These are phyloP conservation scores for Chenopodium quinoa DNA, from an alignment of 148 eudicot species.

Conservation along the genomic window DNA sequence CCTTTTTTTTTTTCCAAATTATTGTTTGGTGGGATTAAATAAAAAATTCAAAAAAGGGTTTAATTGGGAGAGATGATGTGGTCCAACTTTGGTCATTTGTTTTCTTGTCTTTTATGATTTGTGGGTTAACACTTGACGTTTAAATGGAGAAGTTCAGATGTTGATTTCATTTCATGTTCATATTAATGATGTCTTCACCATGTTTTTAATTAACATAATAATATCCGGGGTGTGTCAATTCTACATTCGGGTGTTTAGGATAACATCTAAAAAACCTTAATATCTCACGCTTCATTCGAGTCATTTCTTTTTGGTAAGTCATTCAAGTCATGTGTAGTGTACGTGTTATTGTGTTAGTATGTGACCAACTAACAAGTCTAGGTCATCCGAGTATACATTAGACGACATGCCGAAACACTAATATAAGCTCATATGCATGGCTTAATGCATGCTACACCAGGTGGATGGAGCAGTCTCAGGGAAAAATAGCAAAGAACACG, in stretches of 20 bases:
- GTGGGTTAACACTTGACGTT: background rate
- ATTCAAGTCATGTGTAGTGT: too few species aligned
- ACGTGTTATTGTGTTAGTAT: too few species aligned
- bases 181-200: background rate
- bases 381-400: too few species aligned
- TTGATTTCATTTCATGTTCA: background rate
- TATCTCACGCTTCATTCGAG: too few species aligned
- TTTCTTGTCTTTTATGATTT: background rate
- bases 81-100: background rate
- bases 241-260: too few species aligned
- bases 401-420: too few species aligned
- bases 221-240: too few species aligned
- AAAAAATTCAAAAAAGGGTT: background rate
- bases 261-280: too few species aligned
- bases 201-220: too few species aligned
- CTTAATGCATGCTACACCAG: background rate
- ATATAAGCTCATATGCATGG: too few species aligned
- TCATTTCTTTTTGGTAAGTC: too few species aligned
- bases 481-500: conserved; percentile 4
- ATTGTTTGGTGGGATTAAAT: background rate
- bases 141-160: background rate
- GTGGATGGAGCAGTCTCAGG: background rate
- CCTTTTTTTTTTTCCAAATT: background rate
- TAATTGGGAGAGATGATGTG: background rate
- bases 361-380: too few species aligned